Conservation (phyloP, 495 filamentous ascomycete species). For the Xylaria acuta region DNA sequence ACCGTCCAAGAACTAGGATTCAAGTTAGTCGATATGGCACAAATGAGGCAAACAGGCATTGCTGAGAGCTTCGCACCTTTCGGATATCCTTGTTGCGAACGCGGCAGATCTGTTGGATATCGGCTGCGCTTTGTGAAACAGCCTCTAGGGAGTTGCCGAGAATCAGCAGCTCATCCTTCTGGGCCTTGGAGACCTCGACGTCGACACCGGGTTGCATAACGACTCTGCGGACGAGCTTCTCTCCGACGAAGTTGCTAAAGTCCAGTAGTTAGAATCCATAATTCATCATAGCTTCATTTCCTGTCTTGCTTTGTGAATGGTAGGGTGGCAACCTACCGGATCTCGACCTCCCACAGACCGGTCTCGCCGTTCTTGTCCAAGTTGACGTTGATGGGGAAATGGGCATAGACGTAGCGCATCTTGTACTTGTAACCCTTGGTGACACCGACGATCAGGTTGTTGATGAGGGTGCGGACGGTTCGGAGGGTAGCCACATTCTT, state of each 20-base stretch:
- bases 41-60: background rate
- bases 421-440: slow-evolving; percentile 99
- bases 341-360: slow-evolving; percentile 88
- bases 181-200: slow-evolving; percentile 82
- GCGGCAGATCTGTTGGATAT: slow-evolving; percentile 99
- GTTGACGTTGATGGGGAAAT: slow-evolving; percentile 99
- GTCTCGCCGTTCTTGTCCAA: slow-evolving; percentile 95
- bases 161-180: slow-evolving; percentile 96
- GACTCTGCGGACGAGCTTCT: slow-evolving; percentile 97
- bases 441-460: slow-evolving; percentile 97
- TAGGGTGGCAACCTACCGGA: slow-evolving; percentile 70
- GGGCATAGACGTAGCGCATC: slow-evolving; percentile 99
- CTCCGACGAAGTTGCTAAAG: slow-evolving; percentile 96
- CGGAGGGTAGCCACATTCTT: slow-evolving; percentile 98
- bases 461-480: slow-evolving; percentile 95
- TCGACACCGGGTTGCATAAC: slow-evolving; percentile 89
- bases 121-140: slow-evolving; percentile 96
- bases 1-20: slow-evolving; percentile 94
- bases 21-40: background rate
- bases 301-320: background rate
- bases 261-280: slow-evolving; percentile 21
- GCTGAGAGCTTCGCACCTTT: slow-evolving; percentile 66
- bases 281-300: background rate
- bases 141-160: slow-evolving; percentile 93
- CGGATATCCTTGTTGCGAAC: slow-evolving; percentile 99